Evolutionary conservation across 805 yeast species (phyloP), one percentile per base, ranked within the genome.

Genomic region (Cyberlindnera bimundalis): DNA sequence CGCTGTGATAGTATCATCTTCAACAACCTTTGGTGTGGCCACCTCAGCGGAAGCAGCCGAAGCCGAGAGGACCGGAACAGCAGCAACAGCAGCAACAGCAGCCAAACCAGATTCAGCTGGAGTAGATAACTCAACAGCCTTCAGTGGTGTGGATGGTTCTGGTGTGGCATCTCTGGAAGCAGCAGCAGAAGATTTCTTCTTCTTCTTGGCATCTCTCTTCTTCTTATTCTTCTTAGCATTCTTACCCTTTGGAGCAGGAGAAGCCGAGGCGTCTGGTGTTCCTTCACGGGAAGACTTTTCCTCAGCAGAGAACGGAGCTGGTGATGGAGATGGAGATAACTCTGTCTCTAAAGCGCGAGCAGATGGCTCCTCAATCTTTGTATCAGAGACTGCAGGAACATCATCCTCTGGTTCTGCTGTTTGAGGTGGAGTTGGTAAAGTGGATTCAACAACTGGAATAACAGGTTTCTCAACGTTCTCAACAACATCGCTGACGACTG

Each of bases 161-260:
- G 42, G 41, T 10, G 45, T 34, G 17, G 37, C 42, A 31, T 40
- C 45, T n/a, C 24, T 33, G n/a, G 39, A 40, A 27, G 40, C 32
- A 25, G 45, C 29, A 20, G 48, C 46, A 12, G 43, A 35, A 12
- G 39, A 32, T 36, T 51, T 47, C 51, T 51, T 51, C 37, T 39
- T 48, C 48, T 51, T 51, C 33, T 43, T 43, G 10, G 50, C 51
- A 18, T 46, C 52, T 43, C 47, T 51, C 43, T 47, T 51, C 45
- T 51, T 51, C 31, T 48, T 48, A 35, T 51, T 49, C 42, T 47
- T 51, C 43, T 49, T 51, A 21, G 55, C 48, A 30, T 43, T 47
- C 41, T 45, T 49, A 30, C 52, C 47, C 29, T 12, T 18, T 15
- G 39, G 20, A 19, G 36, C 17, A 17, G 37, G 6, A 30, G 16